Percentiles rank a stretch among this genome's conserved stretches.
Evolutionary conservation across 2,329 filamentous ascomycete species (phyloP).

Genomic region (Botrytis paeoniae): DNA sequence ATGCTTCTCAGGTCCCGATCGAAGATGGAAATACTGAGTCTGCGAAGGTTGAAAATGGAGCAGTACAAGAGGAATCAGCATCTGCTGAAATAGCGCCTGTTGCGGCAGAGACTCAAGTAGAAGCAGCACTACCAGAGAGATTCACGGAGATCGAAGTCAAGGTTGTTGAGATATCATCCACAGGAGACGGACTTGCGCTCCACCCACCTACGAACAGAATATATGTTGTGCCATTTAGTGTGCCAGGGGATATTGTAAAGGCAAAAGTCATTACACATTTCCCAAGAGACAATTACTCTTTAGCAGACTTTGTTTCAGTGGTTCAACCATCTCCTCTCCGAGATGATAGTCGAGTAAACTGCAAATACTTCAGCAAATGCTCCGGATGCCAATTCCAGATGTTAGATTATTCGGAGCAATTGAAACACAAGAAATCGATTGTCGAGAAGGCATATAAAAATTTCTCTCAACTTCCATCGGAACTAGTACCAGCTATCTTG

Average conservation of each 20-base stretch:
- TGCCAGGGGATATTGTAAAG: conserved; percentile 77
- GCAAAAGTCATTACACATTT: conserved; percentile 78
- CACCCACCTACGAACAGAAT: conserved; percentile 60
- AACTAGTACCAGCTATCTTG: conserved; percentile 69
- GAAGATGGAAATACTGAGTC: conserved; percentile 26
- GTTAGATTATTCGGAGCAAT: conserved; percentile 83
- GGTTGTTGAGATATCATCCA: conserved; percentile 82
- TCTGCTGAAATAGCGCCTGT: conserved; percentile 25
- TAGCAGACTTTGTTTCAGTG: conserved; percentile 80
- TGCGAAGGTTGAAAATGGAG: conserved; percentile 24
- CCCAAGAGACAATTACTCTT: conserved; percentile 61
- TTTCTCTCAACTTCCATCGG: conserved; percentile 78
- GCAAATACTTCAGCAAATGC: conserved; percentile 83
- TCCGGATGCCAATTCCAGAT: conserved; percentile 97
- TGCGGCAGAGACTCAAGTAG: conserved; percentile 28
- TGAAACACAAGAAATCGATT: conserved; percentile 78
- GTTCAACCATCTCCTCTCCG: conserved; percentile 69
- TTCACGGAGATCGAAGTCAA: conserved; percentile 78
- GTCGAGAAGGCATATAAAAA: conserved; percentile 89
- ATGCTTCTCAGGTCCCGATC: conserved; percentile 11
- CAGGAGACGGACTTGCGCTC: conserved; percentile 84
- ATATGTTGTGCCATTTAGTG: conserved; percentile 84
- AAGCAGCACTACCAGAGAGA: conserved; percentile 54
- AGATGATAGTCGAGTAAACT: conserved; percentile 73
- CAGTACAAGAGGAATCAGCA: conserved; percentile 22